Percentiles rank a stretch among this genome's conserved stretches.
Evolutionary conservation across 495 filamentous ascomycete genomes (phyloP).

Genomic region (Annulohypoxylon nitens): DNA sequence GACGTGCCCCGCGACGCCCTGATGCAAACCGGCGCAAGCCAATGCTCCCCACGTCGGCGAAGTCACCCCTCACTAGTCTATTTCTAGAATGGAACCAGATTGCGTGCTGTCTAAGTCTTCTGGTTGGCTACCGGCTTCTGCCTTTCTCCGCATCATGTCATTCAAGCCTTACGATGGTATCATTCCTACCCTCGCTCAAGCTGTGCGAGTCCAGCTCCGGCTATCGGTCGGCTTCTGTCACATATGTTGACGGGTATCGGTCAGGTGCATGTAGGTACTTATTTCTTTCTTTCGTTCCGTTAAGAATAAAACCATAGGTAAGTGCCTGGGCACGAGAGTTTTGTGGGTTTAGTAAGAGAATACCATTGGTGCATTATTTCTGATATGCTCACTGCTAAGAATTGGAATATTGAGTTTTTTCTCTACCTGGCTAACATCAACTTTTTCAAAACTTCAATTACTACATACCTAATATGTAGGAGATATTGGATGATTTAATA

Average conservation of each 20-base stretch:
- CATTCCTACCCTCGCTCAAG: constrained; percentile 34
- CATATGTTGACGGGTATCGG: constrained; percentile 34
- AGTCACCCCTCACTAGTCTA: constrained; percentile 49
- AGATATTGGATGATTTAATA: too few species aligned
- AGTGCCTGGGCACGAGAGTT: too few species aligned
- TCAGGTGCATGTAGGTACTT: not conserved
- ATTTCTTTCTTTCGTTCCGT: too few species aligned
- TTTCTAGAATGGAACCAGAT: constrained; percentile 38
- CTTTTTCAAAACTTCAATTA: too few species aligned
- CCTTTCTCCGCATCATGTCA: constrained; percentile 49
- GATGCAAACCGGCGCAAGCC: not conserved
- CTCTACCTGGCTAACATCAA: too few species aligned
- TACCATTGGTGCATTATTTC: too few species aligned
- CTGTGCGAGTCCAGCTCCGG: constrained; percentile 16
- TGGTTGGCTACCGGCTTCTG: constrained; percentile 44
- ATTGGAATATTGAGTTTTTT: too few species aligned
- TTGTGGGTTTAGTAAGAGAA: too few species aligned
- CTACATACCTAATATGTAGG: too few species aligned
- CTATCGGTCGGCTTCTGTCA: constrained; percentile 30
- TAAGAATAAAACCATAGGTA: too few species aligned
- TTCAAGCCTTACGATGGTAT: constrained; percentile 48
- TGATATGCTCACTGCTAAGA: too few species aligned
- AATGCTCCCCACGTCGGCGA: constrained; percentile 9
- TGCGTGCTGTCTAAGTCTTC: constrained; percentile 42
- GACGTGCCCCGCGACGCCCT: constrained; percentile 37